Percentiles rank a stretch among this genome's conserved stretches.
Evolutionary conservation across 331 rosid genomes (phyloP).

Genomic region (Phaseolus coccineus): DNA sequence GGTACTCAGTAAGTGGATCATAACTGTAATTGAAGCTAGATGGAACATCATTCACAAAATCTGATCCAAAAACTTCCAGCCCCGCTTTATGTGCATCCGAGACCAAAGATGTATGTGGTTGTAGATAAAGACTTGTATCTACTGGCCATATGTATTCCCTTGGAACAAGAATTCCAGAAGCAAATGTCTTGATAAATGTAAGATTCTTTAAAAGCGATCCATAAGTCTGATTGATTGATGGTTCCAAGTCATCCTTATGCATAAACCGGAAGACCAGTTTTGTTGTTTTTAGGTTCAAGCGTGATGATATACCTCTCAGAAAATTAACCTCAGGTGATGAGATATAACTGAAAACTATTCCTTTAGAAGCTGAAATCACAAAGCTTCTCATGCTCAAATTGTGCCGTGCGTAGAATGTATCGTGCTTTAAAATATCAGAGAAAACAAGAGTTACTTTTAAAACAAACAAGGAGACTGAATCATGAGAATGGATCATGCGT

Average conservation of each 20-base stretch:
- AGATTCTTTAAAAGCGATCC: conserved; percentile 74
- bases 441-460: conserved; percentile 23
- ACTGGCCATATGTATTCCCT: conserved; percentile 86
- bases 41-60: conserved; percentile 69
- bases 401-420: conserved; percentile 69
- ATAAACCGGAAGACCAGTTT: conserved; percentile 77
- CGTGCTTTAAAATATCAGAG: conserved; percentile 70
- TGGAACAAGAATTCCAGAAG: conserved; percentile 96
- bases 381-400: conserved; percentile 77
- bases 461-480: conserved; percentile 27
- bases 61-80: conserved; percentile 78
- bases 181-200: conserved; percentile 80
- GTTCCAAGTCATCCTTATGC: conserved; percentile 52
- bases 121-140: conserved; percentile 54
- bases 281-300: conserved; percentile 64
- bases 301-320: conserved; percentile 63
- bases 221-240: conserved; percentile 82
- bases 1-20: conserved; percentile 84
- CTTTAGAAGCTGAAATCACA: conserved; percentile 60
- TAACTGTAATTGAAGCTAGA: conserved; percentile 78
- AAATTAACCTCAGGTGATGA: conserved; percentile 92
- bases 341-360: conserved; percentile 58
- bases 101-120: conserved; percentile 71
- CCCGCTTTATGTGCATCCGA: conserved; percentile 82
- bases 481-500: conserved; percentile 13